Base-by-base conservation (phyloP, 495 filamentous ascomycete genomes). In the Xylaria castorea region DNA sequence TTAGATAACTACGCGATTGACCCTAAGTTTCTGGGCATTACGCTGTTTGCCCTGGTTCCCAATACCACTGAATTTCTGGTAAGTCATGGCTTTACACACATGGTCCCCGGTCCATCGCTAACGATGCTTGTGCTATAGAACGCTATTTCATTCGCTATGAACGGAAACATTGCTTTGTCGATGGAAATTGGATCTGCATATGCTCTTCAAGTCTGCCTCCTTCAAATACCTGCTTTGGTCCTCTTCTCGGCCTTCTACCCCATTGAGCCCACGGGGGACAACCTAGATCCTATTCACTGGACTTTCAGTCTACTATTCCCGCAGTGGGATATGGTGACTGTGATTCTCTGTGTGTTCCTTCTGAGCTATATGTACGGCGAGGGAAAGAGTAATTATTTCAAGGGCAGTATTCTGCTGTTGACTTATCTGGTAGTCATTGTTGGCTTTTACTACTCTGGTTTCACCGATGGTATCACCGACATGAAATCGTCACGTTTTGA, bases 121-220 rank as follows among this genome's bases (percentile, higher is more conserved):
- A 65, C 65, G 16, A n/a, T n/a, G 1, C 30, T 25, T 69, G 55
- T 11, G 60, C 64, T 65, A 60, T 77, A 96, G 93, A 99, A 99
- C 79, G 96, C 97, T 78, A 98, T 99, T 70, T 97, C 94, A 3
- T 99, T 99, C 81, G 96, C 96, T 55, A 99, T 99, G 97, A 98
- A 99, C 76, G 96, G 96, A n/a, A 99, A 99, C 81, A 98, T 99
- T 78, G 96, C 96, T 0, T 86, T 99, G 34, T 97, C 94, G 53
- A 98, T 99, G 97, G 96, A 99, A 80, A 98, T 99, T 74, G 96
- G 96, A 74, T 97, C 94, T 1, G 95, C 95, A 42, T 99, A 99
- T 75, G 97, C 97, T 8, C 86, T 99, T 50, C 96, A 99, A 81
- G 96, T 99, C 70, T 97, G 94, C 81, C 89, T 99, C n/a, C 86